Evolutionary conservation across 768 basidiomycete genomes (phyloP).

Genomic region (Russula earlei): DNA sequence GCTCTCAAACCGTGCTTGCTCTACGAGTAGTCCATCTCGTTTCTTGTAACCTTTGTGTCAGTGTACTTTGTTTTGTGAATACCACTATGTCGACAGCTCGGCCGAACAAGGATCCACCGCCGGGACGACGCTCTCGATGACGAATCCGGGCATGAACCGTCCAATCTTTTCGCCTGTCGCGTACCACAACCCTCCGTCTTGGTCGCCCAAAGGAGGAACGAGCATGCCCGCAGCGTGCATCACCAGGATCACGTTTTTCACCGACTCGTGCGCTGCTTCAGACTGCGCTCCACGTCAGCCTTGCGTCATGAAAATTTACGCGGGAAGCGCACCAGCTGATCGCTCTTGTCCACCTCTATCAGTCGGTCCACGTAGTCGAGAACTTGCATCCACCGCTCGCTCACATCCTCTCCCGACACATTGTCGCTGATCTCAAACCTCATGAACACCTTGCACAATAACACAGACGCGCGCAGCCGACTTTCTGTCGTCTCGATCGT

Average conservation of each 20-base stretch:
- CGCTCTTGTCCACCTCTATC: conserved; percentile 77
- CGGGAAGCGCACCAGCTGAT: conserved; percentile 63
- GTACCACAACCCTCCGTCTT: conserved; percentile 54
- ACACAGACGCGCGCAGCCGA: conserved; percentile 74
- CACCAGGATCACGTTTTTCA: conserved; percentile 93
- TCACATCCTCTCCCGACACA: conserved; percentile 46
- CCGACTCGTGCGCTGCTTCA: conserved; percentile 91
- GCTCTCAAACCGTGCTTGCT: not conserved
- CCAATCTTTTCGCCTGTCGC: conserved; percentile 82
- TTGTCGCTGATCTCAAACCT: conserved; percentile 75
- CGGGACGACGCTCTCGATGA: conserved; percentile 66
- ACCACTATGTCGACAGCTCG: too few species aligned
- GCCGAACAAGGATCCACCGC: too few species aligned
- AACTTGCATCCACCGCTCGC: conserved; percentile 79
- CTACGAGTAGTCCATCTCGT: not conserved
- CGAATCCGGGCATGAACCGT: conserved; percentile 84
- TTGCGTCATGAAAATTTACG: not conserved
- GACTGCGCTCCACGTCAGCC: conserved; percentile 40
- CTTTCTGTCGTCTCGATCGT: conserved; percentile 86
- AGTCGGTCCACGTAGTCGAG: conserved; percentile 82
- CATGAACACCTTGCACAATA: conserved; percentile 93
- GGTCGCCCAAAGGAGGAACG: conserved; percentile 46
- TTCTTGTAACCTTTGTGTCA: too few species aligned
- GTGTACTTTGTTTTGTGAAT: too few species aligned
- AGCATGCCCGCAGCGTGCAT: conserved; percentile 88